phyloP scores from a whole-genome alignment of 352 stramenopile species.

The Phytophthora melonis region DNA sequence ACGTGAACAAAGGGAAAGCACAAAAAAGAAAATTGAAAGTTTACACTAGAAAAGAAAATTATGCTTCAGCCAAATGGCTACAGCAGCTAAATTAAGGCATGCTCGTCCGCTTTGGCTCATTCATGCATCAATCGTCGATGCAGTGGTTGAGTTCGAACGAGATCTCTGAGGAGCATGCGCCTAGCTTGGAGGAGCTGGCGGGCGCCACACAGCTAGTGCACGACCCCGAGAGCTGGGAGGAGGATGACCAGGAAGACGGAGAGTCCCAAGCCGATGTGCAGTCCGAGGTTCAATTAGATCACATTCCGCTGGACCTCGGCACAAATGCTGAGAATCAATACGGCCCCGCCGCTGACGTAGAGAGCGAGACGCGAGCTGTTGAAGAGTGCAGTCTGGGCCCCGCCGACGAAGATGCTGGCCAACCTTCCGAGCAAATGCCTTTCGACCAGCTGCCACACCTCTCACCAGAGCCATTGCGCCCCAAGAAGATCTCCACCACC shows the following conservation, averaged over 20 bases:
- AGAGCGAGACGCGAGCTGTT: conserved; percentile 5
- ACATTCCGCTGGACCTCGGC: conserved; percentile 24
- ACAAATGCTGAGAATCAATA: too few relatives aligned
- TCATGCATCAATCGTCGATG: too few relatives aligned
- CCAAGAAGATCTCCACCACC: conserved; percentile 25
- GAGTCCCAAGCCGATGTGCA: conserved; percentile 7
- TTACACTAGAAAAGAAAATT: too few relatives aligned
- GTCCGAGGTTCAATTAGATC: conserved; percentile 10
- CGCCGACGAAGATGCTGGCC: conserved; percentile 5
- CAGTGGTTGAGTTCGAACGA: not conserved
- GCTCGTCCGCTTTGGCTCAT: not conserved
- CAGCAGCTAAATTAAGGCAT: not conserved
- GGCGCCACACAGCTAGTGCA: conserved; percentile 8
- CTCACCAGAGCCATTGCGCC: conserved; percentile 15
- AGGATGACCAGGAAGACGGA: conserved; percentile 11
- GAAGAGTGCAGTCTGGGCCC: conserved; percentile 2
- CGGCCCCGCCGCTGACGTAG: not conserved
- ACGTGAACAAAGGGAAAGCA: too few relatives aligned
- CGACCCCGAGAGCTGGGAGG: conserved; percentile 21
- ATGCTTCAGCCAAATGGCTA: too few relatives aligned
- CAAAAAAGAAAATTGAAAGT: too few relatives aligned
- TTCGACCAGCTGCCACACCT: conserved; percentile 30
- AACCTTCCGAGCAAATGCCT: conserved; percentile 13
- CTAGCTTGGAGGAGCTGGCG: conserved; percentile 21
- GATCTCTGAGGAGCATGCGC: not conserved